A percentile compares a stretch with the other conserved stretches of the same genome.
Conservation (phyloP, 352 stramenopile genomes). For the Poterioochromonas sp. region DNA sequence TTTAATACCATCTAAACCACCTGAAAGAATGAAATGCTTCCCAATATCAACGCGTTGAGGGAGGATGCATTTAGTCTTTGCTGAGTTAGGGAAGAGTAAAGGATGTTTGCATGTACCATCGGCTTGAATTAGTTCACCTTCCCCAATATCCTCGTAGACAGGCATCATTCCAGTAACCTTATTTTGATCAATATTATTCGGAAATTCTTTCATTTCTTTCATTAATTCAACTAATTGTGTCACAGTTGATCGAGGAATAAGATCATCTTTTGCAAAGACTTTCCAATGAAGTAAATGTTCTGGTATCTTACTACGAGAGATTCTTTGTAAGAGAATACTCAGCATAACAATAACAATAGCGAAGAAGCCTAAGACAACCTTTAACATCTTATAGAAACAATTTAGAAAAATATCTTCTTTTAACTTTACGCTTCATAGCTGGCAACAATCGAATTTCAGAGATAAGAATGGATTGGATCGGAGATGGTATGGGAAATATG, state of each 20-base stretch:
- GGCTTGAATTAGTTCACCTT: conserved; percentile 34
- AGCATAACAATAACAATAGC: too few species aligned
- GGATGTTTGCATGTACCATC: conserved; percentile 39
- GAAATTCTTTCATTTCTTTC: not conserved
- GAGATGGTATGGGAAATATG: too few species aligned
- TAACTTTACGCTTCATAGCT: too few species aligned
- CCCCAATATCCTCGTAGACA: conserved; percentile 41
- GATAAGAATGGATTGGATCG: too few species aligned
- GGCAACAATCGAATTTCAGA: too few species aligned
- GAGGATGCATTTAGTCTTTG: conserved; percentile 44
- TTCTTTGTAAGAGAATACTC: too few species aligned
- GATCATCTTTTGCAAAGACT: not conserved
- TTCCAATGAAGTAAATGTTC: too few species aligned
- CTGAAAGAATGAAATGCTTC: conserved; percentile 40
- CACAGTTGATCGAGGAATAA: not conserved
- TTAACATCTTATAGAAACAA: too few species aligned
- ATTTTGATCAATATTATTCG: conserved; percentile 34
- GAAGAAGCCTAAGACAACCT: too few species aligned
- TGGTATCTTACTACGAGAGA: too few species aligned
- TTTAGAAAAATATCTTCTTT: too few species aligned
- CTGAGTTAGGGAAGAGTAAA: conserved; percentile 40
- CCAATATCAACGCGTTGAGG: conserved; percentile 43
- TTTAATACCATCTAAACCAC: conserved; percentile 39
- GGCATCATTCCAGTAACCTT: not conserved
- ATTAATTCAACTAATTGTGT: not conserved